These are phyloP conservation scores for Ustilago hordei DNA, from an alignment of 1,284 basidiomycete genomes.

Conservation along the genomic window DNA sequence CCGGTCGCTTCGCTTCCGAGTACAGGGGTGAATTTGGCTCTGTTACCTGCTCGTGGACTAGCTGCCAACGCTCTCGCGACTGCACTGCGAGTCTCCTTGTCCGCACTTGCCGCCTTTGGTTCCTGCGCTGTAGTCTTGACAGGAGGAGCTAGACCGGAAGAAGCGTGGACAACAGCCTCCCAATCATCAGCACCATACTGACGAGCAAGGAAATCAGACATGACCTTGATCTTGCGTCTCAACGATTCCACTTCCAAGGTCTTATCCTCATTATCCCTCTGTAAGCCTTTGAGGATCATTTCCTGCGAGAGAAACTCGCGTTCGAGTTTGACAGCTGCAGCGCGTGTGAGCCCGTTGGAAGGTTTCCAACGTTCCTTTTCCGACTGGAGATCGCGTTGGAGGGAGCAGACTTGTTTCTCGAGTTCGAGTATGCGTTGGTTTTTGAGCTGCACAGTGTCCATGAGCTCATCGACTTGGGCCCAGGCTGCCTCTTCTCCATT, in stretches of 20 bases:
- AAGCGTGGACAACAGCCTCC: constrained; percentile 49
- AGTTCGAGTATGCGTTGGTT: constrained; percentile 52
- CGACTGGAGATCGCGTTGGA: constrained; percentile 33
- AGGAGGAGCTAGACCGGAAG: constrained; percentile 10
- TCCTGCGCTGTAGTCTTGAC: constrained; percentile 9
- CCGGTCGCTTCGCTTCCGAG: constrained; percentile 22
- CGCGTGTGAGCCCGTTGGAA: constrained; percentile 46
- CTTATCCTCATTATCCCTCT: constrained; percentile 62
- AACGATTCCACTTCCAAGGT: constrained; percentile 59
- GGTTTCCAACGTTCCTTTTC: constrained; percentile 39
- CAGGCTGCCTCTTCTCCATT: constrained; percentile 46
- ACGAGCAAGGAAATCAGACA: constrained; percentile 53
- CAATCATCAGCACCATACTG: constrained; percentile 57
- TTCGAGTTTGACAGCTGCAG: constrained; percentile 56
- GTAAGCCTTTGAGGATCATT: constrained; percentile 62
- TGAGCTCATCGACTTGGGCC: constrained; percentile 47
- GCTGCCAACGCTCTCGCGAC: constrained; percentile 34
- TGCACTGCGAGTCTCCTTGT: constrained; percentile 42
- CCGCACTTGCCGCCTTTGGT: constrained; percentile 16
- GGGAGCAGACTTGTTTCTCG: constrained; percentile 38
- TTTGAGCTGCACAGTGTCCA: constrained; percentile 48
- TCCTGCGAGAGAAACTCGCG: constrained; percentile 61
- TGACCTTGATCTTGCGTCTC: constrained; percentile 49
- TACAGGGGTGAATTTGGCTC: constrained; percentile 19
- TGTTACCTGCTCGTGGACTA: constrained; percentile 31